A percentile compares a stretch with the other conserved stretches of the same genome.
Conservation (phyloP, 768 basidiomycete species). For the Termitomyces sp. region DNA sequence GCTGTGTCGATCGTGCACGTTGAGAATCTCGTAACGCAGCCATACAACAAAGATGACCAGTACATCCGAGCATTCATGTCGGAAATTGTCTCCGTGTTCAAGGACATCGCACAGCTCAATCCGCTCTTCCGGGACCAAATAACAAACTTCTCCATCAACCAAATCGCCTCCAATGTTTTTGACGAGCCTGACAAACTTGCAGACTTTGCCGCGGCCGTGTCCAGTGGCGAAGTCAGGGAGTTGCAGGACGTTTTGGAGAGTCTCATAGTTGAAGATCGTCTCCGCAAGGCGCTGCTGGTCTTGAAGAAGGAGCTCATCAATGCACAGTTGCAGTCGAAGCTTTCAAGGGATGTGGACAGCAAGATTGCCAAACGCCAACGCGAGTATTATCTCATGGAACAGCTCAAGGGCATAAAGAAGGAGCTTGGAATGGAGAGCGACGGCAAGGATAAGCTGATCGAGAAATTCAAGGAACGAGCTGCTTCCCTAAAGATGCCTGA, state of each 20-base stretch:
- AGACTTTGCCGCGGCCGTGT: slow-evolving; percentile 95
- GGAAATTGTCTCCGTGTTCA: slow-evolving; percentile 96
- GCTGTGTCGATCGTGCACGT: slow-evolving; percentile 86
- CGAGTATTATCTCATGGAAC: slow-evolving; percentile 96
- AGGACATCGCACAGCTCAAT: slow-evolving; percentile 96
- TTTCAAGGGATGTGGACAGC: slow-evolving; percentile 87
- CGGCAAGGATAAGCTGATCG: slow-evolving; percentile 90
- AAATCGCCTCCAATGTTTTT: slow-evolving; percentile 89
- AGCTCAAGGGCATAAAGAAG: slow-evolving; percentile 94
- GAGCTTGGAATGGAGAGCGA: slow-evolving; percentile 94
- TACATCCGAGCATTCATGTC: slow-evolving; percentile 94
- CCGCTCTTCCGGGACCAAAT: slow-evolving; percentile 98
- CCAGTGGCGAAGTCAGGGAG: slow-evolving; percentile 86
- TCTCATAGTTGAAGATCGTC: slow-evolving; percentile 77
- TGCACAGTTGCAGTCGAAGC: slow-evolving; percentile 89
- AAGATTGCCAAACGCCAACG: slow-evolving; percentile 93
- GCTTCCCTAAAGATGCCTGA: slow-evolving; percentile 84
- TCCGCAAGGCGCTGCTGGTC: slow-evolving; percentile 86
- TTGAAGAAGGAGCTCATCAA: slow-evolving; percentile 98
- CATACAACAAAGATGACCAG: slow-evolving; percentile 90
- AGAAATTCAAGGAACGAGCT: slow-evolving; percentile 87
- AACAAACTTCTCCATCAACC: slow-evolving; percentile 91
- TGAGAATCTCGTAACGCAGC: slow-evolving; percentile 72
- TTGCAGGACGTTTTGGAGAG: slow-evolving; percentile 92
- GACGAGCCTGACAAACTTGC: slow-evolving; percentile 97